Evolutionary conservation across 441 rosid genomes (phyloP).

Genomic region (Hura crepitans): DNA sequence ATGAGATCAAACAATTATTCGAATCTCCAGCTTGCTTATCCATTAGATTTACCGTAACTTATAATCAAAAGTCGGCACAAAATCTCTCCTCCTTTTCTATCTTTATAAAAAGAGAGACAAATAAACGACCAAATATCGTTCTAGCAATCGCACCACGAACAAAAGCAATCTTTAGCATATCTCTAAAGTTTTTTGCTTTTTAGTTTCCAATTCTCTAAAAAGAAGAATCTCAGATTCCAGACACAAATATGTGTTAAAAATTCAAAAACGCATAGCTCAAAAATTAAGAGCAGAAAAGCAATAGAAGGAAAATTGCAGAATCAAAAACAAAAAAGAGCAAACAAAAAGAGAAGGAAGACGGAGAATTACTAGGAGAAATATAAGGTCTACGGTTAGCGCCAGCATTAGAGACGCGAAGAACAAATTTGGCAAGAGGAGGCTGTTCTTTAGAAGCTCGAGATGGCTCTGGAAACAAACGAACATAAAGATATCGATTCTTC

Average conservation of each 20-base stretch:
- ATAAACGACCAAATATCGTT: neutral
- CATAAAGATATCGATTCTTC: constrained; percentile 65
- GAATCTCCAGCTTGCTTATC: neutral
- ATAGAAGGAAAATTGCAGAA: neutral
- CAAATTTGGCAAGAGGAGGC: constrained; percentile 51
- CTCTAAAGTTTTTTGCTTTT: neutral
- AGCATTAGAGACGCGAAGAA: constrained; percentile 37
- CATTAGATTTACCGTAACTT: neutral
- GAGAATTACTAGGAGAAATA: constrained; percentile 48
- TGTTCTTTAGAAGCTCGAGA: constrained; percentile 70
- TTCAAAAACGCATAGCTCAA: neutral
- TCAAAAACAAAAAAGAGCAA: neutral
- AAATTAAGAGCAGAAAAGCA: constrained; percentile 3
- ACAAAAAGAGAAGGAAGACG: neutral
- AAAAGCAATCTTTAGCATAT: neutral
- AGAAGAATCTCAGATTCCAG: neutral
- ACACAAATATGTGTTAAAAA: neutral
- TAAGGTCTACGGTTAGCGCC: constrained; percentile 50
- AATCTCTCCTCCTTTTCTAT: neutral
- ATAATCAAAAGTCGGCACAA: neutral
- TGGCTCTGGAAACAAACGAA: constrained; percentile 71
- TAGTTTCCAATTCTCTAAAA: neutral
- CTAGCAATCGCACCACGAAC: neutral
- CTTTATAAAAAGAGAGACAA: neutral
- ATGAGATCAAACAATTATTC: neutral